Percentiles rank a stretch among this genome's conserved stretches.
Evolutionary conservation across 2,329 filamentous ascomycete species (phyloP).

Genomic region (Kalmusia sp.): DNA sequence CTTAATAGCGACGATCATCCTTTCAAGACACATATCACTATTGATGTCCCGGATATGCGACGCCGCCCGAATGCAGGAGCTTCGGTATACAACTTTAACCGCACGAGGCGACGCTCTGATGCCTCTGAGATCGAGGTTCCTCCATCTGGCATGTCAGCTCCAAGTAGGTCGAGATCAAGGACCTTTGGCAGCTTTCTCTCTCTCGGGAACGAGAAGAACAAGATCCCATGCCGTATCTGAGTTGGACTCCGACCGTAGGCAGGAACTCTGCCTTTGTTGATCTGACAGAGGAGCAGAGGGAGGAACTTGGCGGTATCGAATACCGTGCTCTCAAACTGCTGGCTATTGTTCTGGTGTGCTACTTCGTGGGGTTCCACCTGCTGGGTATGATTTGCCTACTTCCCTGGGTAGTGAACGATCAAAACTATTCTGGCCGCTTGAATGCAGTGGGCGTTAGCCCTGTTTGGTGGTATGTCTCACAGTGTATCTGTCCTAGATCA

Average conservation of each 20-base stretch:
- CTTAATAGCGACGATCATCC: slow-evolving; percentile 49
- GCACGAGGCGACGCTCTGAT: slow-evolving; percentile 11
- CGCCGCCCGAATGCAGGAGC: slow-evolving; percentile 37
- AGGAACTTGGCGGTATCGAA: slow-evolving; percentile 95
- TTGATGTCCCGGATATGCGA: slow-evolving; percentile 66
- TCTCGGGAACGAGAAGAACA: slow-evolving; percentile 59
- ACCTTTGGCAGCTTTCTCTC: slow-evolving; percentile 68
- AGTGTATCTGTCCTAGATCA: background rate
- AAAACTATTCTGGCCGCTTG: slow-evolving; percentile 68
- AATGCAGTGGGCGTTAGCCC: slow-evolving; percentile 66
- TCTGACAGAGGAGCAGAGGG: slow-evolving; percentile 86
- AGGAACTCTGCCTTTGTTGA: slow-evolving; percentile 93
- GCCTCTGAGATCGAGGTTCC: slow-evolving; percentile 15
- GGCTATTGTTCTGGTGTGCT: slow-evolving; percentile 75
- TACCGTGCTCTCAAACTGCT: slow-evolving; percentile 91
- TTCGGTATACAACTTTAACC: slow-evolving; percentile 31
- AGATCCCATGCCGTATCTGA: slow-evolving; percentile 83
- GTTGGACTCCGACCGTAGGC: slow-evolving; percentile 89
- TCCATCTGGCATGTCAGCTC: slow-evolving; percentile 25
- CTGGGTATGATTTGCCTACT: slow-evolving; percentile 76
- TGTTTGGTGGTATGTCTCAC: slow-evolving; percentile 73
- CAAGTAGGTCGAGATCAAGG: slow-evolving; percentile 49
- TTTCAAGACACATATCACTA: slow-evolving; percentile 66
- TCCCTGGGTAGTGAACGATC: slow-evolving; percentile 77
- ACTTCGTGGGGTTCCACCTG: slow-evolving; percentile 84